Evolutionary conservation across 306 rosid genomes (phyloP).

Genomic region (cucumber (Cucumis sativus)): DNA sequence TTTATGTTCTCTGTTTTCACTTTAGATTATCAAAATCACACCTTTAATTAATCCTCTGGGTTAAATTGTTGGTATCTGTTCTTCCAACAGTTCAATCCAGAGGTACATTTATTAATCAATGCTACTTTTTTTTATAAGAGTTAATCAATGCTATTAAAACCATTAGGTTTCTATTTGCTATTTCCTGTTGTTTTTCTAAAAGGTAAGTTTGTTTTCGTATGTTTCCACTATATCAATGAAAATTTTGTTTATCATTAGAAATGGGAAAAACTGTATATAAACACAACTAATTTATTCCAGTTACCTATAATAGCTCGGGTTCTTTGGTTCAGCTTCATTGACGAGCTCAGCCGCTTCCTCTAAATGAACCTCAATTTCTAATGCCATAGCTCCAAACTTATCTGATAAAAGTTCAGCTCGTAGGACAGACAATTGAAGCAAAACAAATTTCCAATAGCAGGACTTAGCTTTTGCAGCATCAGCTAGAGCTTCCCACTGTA

Average conservation of each 20-base stretch:
- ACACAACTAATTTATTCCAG: not conserved
- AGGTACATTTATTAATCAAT: not conserved
- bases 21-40: not conserved
- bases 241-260: not conserved
- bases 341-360: constrained; percentile 99
- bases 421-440: constrained; percentile 65
- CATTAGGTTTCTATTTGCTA: not conserved
- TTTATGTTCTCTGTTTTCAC: not conserved
- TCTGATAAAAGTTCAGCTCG: constrained; percentile 72
- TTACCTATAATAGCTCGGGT: constrained; percentile 84
- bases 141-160: not conserved
- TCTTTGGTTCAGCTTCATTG: constrained; percentile 43
- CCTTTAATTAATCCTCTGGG: not conserved
- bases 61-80: not conserved
- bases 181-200: not conserved
- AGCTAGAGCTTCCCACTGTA: constrained; percentile 79
- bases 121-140: too few relatives aligned
- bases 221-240: not conserved
- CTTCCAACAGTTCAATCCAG: not conserved
- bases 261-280: not conserved
- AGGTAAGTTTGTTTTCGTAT: not conserved
- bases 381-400: constrained; percentile 48
- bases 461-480: constrained; percentile 65
- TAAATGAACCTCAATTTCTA: constrained; percentile 69
- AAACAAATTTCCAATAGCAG: constrained; percentile 85